Percentiles rank a stretch among this genome's conserved stretches.
Conservation (phyloP, 768 basidiomycete species). For the Lactarius hengduanensis region DNA sequence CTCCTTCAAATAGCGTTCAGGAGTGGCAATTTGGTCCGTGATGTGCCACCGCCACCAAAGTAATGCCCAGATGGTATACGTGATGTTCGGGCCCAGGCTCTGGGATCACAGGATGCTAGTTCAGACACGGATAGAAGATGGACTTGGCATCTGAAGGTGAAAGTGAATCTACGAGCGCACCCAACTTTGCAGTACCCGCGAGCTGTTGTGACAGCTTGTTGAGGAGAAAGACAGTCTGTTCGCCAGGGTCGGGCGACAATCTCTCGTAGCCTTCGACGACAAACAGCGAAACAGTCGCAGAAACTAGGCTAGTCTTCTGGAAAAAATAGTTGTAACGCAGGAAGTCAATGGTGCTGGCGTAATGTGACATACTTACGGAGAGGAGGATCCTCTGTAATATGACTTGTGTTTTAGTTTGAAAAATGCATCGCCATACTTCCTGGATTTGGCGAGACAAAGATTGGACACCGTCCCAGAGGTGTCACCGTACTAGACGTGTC, state of each 20-base stretch:
- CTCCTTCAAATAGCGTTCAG: neutral
- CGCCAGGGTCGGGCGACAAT: neutral
- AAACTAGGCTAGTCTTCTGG: neutral
- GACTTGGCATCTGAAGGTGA: neutral
- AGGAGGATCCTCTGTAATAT: neutral
- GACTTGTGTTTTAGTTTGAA: too few relatives aligned
- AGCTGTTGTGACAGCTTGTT: neutral
- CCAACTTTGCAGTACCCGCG: neutral
- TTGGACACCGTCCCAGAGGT: neutral
- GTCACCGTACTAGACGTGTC: neutral
- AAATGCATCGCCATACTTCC: too few relatives aligned
- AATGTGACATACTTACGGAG: too few relatives aligned
- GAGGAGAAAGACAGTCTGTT: neutral
- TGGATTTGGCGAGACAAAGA: neutral
- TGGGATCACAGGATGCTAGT: neutral
- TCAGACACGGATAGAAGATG: neutral
- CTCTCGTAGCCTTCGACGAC: neutral
- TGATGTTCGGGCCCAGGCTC: neutral
- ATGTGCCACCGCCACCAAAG: neutral
- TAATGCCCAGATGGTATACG: neutral
- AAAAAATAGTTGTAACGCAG: neutral
- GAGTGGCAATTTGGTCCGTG: neutral
- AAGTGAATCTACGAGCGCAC: neutral
- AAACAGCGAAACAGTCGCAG: neutral
- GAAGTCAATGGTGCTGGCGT: neutral